Evolutionary conservation across 163 green algal species (phyloP).

Genomic region (Prototheca wickerhamii): DNA sequence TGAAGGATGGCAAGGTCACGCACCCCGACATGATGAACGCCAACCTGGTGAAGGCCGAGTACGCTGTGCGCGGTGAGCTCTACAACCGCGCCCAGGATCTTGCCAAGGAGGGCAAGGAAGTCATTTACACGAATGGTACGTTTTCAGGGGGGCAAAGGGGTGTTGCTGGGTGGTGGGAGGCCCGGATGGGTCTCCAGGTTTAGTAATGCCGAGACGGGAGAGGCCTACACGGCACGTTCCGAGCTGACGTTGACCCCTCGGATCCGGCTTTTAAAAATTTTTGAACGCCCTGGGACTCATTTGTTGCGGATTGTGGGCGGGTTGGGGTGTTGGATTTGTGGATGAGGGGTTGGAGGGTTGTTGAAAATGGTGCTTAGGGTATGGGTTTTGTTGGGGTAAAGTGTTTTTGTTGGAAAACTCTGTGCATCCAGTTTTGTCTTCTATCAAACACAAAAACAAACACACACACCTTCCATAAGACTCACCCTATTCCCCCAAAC

Average conservation of each 20-base stretch:
- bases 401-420: background rate
- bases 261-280: background rate
- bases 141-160: too few relatives aligned
- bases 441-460: too few relatives aligned
- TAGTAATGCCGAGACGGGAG: background rate
- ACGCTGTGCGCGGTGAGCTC: slow-evolving; percentile 83
- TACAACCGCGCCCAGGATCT: slow-evolving; percentile 76
- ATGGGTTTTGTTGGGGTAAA: too few relatives aligned
- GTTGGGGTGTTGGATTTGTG: too few relatives aligned
- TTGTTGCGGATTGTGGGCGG: too few relatives aligned
- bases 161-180: background rate
- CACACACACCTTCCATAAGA: too few relatives aligned
- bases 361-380: too few relatives aligned
- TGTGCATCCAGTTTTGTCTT: too few relatives aligned
- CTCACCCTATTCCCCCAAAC: too few relatives aligned
- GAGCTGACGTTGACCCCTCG: background rate
- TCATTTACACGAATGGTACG: slow-evolving; percentile 86
- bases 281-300: too few relatives aligned
- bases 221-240: background rate
- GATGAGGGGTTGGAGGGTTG: too few relatives aligned
- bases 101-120: slow-evolving; percentile 61
- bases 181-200: background rate
- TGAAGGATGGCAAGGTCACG: slow-evolving; percentile 63
- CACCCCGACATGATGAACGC: slow-evolving; percentile 74
- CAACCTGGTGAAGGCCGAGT: slow-evolving; percentile 68